phyloP scores from a whole-genome alignment of 192 early-diverging fungal genomes.

The Coemansia furcata region DNA sequence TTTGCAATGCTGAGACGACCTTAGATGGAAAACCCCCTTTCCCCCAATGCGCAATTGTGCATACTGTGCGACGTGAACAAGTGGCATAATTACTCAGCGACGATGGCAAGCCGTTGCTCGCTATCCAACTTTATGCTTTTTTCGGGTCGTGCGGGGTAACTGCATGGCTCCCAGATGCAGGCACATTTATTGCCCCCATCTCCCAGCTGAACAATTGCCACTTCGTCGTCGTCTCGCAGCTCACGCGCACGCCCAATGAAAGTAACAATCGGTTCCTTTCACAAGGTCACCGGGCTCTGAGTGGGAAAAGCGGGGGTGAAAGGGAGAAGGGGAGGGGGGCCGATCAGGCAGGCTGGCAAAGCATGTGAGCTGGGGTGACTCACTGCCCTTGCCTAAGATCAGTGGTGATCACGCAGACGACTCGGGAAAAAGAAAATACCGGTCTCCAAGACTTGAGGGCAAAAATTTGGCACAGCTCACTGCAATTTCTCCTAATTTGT shows the following conservation, averaged over 20 bases:
- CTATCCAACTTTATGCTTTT: not conserved
- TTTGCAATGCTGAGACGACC: not conserved
- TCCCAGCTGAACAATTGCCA: not conserved
- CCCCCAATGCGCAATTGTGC: not conserved
- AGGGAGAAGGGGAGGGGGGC: no score
- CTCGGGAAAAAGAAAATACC: no score
- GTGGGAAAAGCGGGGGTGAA: no score
- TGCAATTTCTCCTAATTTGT: not conserved
- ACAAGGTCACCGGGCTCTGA: no score
- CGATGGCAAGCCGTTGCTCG: not conserved
- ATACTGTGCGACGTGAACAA: constrained; percentile 3
- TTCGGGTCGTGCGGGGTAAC: not conserved
- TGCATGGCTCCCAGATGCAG: not conserved
- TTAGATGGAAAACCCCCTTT: not conserved
- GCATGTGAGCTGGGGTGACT: no score
- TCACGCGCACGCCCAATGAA: not conserved
- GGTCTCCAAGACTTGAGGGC: no score
- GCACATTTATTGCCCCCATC: not conserved
- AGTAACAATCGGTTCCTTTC: not conserved
- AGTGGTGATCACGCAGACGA: no score
- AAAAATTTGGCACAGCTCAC: not conserved
- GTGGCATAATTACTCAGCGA: not conserved
- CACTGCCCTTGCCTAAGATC: no score
- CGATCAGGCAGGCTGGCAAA: no score
- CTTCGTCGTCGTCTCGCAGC: not conserved